Percentiles rank a stretch among this genome's conserved stretches.
Evolutionary conservation across 176 grass and related monocot species (phyloP).

Genomic region (Oryza meridionalis): DNA sequence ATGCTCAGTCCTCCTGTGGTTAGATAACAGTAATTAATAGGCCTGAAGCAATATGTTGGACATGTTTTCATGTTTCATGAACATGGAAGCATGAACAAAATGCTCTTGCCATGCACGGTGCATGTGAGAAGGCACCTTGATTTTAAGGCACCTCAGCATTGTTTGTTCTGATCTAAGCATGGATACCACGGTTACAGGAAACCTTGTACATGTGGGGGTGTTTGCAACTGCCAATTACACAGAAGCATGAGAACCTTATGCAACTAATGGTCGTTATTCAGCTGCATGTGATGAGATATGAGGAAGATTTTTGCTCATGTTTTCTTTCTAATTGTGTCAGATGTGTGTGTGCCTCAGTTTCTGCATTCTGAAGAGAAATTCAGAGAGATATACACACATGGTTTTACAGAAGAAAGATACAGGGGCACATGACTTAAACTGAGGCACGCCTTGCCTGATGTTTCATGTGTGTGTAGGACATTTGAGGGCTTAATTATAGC

Average conservation of each 20-base stretch:
- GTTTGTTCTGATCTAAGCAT: conserved; percentile 11
- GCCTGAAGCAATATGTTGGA: not conserved
- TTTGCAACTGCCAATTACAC: conserved; percentile 23
- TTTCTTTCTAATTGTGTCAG: conserved; percentile 4
- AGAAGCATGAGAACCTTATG: conserved; percentile 7
- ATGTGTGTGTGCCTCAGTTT: not conserved
- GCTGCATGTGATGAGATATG: conserved; percentile 39
- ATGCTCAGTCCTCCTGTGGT: not conserved
- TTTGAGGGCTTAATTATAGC: not conserved
- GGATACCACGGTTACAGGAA: conserved; percentile 28
- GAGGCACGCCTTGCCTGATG: not conserved
- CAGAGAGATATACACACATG: not conserved
- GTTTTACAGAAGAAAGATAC: conserved; percentile 16
- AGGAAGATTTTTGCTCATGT: conserved; percentile 19
- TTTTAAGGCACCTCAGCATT: conserved; percentile 26
- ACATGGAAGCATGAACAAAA: conserved; percentile 29
- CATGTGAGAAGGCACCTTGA: conserved; percentile 44
- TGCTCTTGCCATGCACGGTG: conserved; percentile 3
- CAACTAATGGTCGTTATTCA: conserved; percentile 1
- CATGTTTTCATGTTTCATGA: not conserved
- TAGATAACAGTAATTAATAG: not conserved
- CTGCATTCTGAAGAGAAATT: conserved; percentile 15
- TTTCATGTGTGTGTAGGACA: conserved; percentile 27
- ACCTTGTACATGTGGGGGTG: conserved; percentile 40
- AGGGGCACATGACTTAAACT: conserved; percentile 20